phyloP scores from a whole-genome alignment of 345 rosid species.

The Nasturtium officinale region DNA sequence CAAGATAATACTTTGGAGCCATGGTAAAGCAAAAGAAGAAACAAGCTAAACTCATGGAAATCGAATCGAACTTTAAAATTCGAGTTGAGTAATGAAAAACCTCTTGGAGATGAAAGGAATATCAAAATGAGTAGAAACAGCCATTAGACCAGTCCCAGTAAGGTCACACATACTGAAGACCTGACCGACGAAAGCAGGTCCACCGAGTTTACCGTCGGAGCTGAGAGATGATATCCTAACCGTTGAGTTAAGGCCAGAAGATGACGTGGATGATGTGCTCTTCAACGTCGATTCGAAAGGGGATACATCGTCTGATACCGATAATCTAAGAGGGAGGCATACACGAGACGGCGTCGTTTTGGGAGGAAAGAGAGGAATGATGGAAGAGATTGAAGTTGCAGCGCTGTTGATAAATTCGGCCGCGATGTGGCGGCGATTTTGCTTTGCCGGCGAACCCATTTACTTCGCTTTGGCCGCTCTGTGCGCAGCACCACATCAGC shows the following conservation, averaged over 20 bases:
- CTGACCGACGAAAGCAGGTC: constrained; percentile 97
- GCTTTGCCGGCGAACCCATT: constrained; percentile 55
- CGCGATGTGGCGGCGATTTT: constrained; percentile 45
- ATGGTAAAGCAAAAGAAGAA: background rate
- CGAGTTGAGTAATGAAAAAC: constrained; percentile 40
- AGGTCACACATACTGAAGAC: constrained; percentile 98
- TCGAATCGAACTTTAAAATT: background rate
- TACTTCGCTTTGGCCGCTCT: constrained; percentile 10
- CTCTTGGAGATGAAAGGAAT: constrained; percentile 85
- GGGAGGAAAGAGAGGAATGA: constrained; percentile 49
- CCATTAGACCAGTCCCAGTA: constrained; percentile 95
- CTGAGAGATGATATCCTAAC: constrained; percentile 71
- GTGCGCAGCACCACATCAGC: background rate
- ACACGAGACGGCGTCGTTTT: constrained; percentile 50
- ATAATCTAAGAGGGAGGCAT: constrained; percentile 54
- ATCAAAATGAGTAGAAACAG: constrained; percentile 90
- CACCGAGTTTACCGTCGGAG: constrained; percentile 68
- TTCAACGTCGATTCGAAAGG: constrained; percentile 51
- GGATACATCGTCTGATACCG: constrained; percentile 54
- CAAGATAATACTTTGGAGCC: background rate
- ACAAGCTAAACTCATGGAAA: constrained; percentile 1
- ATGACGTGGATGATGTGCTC: constrained; percentile 51
- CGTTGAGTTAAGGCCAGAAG: constrained; percentile 71
- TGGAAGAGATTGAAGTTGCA: constrained; percentile 49
- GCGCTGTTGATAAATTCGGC: constrained; percentile 52